phyloP scores from a whole-genome alignment of 768 basidiomycete species.

The Strobilomyces echinocephalus region DNA sequence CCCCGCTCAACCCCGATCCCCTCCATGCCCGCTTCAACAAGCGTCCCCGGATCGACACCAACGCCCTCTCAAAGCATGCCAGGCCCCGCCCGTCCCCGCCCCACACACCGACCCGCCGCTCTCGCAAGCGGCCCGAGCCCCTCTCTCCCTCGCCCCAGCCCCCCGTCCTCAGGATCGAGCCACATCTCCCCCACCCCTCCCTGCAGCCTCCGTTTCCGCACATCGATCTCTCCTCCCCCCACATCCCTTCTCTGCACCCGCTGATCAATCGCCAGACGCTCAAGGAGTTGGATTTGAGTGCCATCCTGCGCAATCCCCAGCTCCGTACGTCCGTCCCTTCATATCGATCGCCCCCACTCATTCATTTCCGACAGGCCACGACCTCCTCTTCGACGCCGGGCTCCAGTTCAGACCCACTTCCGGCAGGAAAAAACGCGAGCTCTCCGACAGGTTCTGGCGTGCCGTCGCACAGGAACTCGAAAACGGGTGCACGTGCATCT shows the following conservation, averaged over 20 bases:
- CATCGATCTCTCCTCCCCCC: constrained; percentile 42
- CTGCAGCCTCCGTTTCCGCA: constrained; percentile 29
- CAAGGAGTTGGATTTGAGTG: constrained; percentile 78
- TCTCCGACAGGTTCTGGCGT: constrained; percentile 80
- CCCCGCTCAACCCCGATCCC: constrained; percentile 37
- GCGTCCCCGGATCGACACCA: constrained; percentile 31
- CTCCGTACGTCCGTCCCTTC: constrained; percentile 59
- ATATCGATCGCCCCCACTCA: not conserved
- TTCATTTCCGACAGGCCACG: constrained; percentile 56
- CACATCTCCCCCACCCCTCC: constrained; percentile 23
- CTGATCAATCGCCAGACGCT: constrained; percentile 81
- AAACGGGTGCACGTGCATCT: constrained; percentile 78
- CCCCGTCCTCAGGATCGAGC: constrained; percentile 23
- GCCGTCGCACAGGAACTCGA: constrained; percentile 76
- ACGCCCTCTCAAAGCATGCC: constrained; percentile 10
- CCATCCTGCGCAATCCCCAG: constrained; percentile 85
- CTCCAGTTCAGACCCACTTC: constrained; percentile 77
- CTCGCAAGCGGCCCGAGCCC: constrained; percentile 27
- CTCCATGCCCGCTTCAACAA: constrained; percentile 22
- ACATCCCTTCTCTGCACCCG: constrained; percentile 66
- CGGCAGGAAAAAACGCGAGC: constrained; percentile 66
- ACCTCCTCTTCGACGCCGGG: constrained; percentile 82
- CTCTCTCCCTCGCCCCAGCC: constrained; percentile 23
- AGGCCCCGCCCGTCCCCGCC: constrained; percentile 18
- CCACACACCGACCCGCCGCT: constrained; percentile 28